Evolutionary conservation across 2,329 filamentous ascomycete species (phyloP).

Genomic region (Aspergillus persii): DNA sequence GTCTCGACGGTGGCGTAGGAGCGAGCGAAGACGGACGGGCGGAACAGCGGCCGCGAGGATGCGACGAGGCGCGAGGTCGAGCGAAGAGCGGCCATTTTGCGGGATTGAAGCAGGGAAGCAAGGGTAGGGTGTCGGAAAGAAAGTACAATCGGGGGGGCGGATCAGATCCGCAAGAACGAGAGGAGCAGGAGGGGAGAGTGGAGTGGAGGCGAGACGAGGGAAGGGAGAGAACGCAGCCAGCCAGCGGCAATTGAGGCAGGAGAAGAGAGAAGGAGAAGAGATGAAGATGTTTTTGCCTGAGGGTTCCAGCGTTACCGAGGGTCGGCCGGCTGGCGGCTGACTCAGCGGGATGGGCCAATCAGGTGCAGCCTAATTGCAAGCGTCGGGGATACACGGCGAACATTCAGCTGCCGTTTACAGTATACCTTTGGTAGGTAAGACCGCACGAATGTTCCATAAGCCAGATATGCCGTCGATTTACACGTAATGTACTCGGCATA

Average conservation of each 20-base stretch:
- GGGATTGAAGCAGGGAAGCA: slow-evolving; percentile 7
- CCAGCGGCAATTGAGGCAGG: slow-evolving; percentile 22
- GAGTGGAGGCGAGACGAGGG: slow-evolving; percentile 7
- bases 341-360: slow-evolving; percentile 31
- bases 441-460: no score
- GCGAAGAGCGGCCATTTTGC: slow-evolving; percentile 49
- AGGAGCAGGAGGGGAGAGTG: slow-evolving; percentile 1
- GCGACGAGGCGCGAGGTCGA: slow-evolving; percentile 47
- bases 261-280: slow-evolving; percentile 18
- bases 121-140: slow-evolving; percentile 7
- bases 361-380: slow-evolving; percentile 34
- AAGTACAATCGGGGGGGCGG: not conserved
- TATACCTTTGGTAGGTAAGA: no score
- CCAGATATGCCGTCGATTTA: no score
- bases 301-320: slow-evolving; percentile 37
- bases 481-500: no score
- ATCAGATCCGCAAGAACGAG: slow-evolving; percentile 4
- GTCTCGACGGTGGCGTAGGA: slow-evolving; percentile 51
- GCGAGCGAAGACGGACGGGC: slow-evolving; percentile 40
- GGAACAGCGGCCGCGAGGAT: slow-evolving; percentile 43
- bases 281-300: slow-evolving; percentile 4
- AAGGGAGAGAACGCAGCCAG: slow-evolving; percentile 12
- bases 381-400: slow-evolving; percentile 39
- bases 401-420: not conserved
- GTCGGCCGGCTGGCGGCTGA: slow-evolving; percentile 35